Conservation (phyloP, 768 basidiomycete species). For the Suillus subalutaceus region DNA sequence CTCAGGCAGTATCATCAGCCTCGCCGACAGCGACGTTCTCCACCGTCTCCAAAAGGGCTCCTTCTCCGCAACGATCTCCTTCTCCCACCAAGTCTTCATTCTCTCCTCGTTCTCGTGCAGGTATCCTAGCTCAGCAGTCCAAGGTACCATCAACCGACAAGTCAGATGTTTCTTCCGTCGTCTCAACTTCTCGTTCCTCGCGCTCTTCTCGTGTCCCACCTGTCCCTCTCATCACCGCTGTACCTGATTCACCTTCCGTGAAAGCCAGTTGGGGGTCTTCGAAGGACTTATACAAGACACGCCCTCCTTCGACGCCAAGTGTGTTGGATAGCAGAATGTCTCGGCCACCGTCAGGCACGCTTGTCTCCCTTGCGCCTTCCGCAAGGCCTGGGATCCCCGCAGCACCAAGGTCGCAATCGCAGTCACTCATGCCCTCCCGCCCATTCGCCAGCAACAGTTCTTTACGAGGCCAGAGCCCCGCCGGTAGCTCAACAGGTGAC, state of each 20-base stretch:
- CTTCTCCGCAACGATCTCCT: slow-evolving; percentile 11
- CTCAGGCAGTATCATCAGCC: too few species aligned
- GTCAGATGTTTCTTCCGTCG: slow-evolving; percentile 29
- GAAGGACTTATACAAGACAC: slow-evolving; percentile 14
- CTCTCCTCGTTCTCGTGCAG: slow-evolving; percentile 17
- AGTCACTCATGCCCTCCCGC: slow-evolving; percentile 39
- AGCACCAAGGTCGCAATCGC: slow-evolving; percentile 18
- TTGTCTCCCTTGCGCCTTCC: slow-evolving; percentile 14
- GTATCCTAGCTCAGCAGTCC: slow-evolving; percentile 7
- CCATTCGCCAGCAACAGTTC: slow-evolving; percentile 55
- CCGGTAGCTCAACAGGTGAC: slow-evolving; percentile 79
- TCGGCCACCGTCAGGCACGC: slow-evolving; percentile 15
- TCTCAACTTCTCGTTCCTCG: slow-evolving; percentile 25
- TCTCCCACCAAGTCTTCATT: slow-evolving; percentile 18
- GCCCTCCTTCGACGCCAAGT: slow-evolving; percentile 17
- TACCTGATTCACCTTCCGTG: slow-evolving; percentile 36
- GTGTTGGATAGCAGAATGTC: slow-evolving; percentile 16
- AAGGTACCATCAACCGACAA: slow-evolving; percentile 22
- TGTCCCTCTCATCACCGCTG: slow-evolving; percentile 33
- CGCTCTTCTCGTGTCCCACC: slow-evolving; percentile 31
- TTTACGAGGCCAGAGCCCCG: slow-evolving; percentile 63
- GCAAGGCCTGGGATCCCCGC: slow-evolving; percentile 13
- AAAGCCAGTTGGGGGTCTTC: slow-evolving; percentile 20
- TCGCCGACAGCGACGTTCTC: slow-evolving; percentile 2
- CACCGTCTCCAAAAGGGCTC: slow-evolving; percentile 6